A percentile compares a stretch with the other conserved stretches of the same genome.
These are phyloP conservation scores for Leucosporidium scottii DNA, from an alignment of 768 basidiomycete genomes.

Conservation along the genomic window DNA sequence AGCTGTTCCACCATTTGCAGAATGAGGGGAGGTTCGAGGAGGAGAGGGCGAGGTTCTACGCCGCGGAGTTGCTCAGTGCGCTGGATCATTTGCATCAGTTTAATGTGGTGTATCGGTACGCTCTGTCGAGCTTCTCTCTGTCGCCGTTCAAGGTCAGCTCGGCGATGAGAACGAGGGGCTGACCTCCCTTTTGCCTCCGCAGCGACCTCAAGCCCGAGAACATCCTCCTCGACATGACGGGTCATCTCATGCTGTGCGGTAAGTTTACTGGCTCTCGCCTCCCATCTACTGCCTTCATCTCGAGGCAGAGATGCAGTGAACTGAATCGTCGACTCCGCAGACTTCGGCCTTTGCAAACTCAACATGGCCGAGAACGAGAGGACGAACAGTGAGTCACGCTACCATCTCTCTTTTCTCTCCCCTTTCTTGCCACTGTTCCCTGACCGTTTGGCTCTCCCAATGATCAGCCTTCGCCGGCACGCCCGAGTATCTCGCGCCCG, in stretches of 20 bases:
- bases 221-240: constrained; percentile 91
- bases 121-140: constrained; percentile 8
- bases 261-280: no score
- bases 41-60: constrained; percentile 87
- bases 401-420: no score
- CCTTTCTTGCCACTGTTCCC: not conserved
- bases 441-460: not conserved
- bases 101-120: constrained; percentile 93
- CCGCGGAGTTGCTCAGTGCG: constrained; percentile 90
- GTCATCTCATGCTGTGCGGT: constrained; percentile 83
- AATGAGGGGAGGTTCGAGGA: constrained; percentile 94
- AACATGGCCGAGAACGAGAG: constrained; percentile 97
- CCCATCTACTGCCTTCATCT: no score
- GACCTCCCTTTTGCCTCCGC: not conserved
- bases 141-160: no score
- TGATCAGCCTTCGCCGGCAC: constrained; percentile 83
- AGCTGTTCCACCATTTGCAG: constrained; percentile 94
- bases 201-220: constrained; percentile 97
- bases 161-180: no score
- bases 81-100: constrained; percentile 93
- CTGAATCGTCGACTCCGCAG: constrained; percentile 37
- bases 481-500: constrained; percentile 85
- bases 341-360: constrained; percentile 60
- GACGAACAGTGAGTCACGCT: constrained; percentile 60
- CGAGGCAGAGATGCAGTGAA: no score